Evolutionary conservation across 441 rosid genomes (phyloP).

Genomic region (Rhodomyrtus psidioides): DNA sequence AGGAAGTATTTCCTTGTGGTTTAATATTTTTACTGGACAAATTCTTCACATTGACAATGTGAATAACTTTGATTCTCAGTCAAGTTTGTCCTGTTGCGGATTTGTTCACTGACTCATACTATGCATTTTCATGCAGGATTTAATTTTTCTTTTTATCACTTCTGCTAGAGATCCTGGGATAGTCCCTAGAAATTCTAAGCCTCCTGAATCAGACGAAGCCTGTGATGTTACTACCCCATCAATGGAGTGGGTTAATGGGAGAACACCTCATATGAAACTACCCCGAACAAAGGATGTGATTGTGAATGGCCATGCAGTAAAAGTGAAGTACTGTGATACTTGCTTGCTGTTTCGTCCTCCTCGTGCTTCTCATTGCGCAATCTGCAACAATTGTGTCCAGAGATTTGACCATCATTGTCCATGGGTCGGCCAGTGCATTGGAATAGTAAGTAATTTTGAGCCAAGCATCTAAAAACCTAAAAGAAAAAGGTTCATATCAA

Average conservation of each 20-base stretch:
- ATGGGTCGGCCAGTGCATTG: slow-evolving; percentile 97
- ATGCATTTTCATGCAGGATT: slow-evolving; percentile 19
- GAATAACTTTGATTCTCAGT: neutral
- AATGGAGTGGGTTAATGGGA: slow-evolving; percentile 21
- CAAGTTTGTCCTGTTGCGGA: neutral
- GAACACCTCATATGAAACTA: slow-evolving; percentile 27
- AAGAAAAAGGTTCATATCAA: neutral
- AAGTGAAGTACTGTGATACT: slow-evolving; percentile 83
- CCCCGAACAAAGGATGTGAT: slow-evolving; percentile 33
- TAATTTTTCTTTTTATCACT: slow-evolving; percentile 39
- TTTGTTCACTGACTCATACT: neutral
- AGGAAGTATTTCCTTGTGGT: neutral
- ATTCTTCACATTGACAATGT: neutral
- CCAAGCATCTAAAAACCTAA: neutral
- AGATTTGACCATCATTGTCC: slow-evolving; percentile 96
- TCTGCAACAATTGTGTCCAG: slow-evolving; percentile 71
- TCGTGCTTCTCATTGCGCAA: slow-evolving; percentile 77
- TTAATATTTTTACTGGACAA: neutral
- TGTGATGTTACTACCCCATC: slow-evolving; percentile 23
- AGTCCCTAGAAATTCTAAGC: slow-evolving; percentile 36
- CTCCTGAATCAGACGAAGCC: slow-evolving; percentile 29
- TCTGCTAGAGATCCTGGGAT: slow-evolving; percentile 61
- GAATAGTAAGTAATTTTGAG: slow-evolving; percentile 43
- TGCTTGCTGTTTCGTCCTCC: slow-evolving; percentile 97
- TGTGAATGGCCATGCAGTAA: slow-evolving; percentile 53